Evolutionary conservation across 1,284 basidiomycete species (phyloP).

Genomic region (Fomitopsis pinicola): DNA sequence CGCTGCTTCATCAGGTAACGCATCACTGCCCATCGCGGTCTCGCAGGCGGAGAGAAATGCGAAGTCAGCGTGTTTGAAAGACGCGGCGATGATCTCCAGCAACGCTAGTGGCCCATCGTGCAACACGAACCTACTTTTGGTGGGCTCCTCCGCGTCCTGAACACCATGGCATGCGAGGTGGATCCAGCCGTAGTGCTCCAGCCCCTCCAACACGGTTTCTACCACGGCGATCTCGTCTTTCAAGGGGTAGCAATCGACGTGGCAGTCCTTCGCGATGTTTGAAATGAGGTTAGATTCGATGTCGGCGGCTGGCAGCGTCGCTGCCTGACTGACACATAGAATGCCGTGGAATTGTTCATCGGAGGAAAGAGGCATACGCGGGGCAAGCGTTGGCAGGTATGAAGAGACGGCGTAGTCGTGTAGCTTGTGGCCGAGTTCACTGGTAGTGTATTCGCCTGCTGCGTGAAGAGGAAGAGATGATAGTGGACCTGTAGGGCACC

Average conservation of each 20-base stretch:
- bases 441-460: conserved; percentile 14
- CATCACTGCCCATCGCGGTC: conserved; percentile 26
- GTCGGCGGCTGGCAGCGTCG: not conserved
- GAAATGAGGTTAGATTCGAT: not conserved
- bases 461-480: conserved; percentile 23
- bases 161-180: conserved; percentile 30
- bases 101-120: conserved; percentile 21
- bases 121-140: conserved; percentile 22
- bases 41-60: conserved; percentile 34
- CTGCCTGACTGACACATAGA: not conserved
- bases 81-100: conserved; percentile 15
- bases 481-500: conserved; percentile 21
- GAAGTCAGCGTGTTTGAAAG: conserved; percentile 7
- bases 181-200: conserved; percentile 19
- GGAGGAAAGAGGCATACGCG: not conserved
- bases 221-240: not conserved
- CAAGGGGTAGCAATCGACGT: not conserved
- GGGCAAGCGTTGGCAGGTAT: conserved; percentile 18
- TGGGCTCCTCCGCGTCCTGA: conserved; percentile 20
- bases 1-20: conserved; percentile 23
- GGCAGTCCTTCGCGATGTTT: not conserved
- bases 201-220: not conserved
- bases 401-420: conserved; percentile 21
- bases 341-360: not conserved
- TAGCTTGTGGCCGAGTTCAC: not conserved